Evolutionary conservation across 768 basidiomycete genomes (phyloP).

Genomic region (Amylocystis lapponica): DNA sequence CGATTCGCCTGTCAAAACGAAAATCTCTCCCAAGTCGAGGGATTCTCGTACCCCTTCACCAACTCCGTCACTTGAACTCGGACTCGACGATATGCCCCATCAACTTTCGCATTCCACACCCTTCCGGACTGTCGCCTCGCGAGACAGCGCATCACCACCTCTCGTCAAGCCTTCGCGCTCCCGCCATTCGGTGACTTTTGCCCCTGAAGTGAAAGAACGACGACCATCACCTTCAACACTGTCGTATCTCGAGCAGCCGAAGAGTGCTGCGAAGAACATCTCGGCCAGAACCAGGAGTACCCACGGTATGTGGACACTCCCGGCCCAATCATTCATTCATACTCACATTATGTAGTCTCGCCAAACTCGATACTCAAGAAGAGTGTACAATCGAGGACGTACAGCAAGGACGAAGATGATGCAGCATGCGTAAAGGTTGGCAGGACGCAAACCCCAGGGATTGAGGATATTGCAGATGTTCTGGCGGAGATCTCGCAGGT

Average conservation of each 20-base stretch:
- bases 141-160: background rate
- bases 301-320: too few species aligned
- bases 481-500: constrained; percentile 47
- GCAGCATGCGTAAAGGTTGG: background rate
- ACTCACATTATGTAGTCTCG: too few species aligned
- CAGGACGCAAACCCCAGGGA: constrained; percentile 7
- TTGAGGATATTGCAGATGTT: constrained; percentile 39
- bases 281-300: too few species aligned
- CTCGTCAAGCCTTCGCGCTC: background rate
- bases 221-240: background rate
- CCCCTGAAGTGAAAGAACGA: background rate
- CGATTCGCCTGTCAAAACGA: constrained; percentile 15
- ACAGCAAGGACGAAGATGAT: background rate
- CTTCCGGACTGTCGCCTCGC: background rate
- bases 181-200: constrained; percentile 1
- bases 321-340: too few species aligned
- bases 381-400: too few species aligned
- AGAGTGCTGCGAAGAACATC: too few species aligned
- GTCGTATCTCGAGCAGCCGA: background rate
- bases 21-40: background rate
- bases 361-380: too few species aligned
- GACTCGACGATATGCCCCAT: background rate
- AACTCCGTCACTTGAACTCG: background rate
- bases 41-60: too few species aligned
- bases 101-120: background rate